Conservation (phyloP, 768 basidiomycete genomes). For the Dacryopinax spathularia region DNA sequence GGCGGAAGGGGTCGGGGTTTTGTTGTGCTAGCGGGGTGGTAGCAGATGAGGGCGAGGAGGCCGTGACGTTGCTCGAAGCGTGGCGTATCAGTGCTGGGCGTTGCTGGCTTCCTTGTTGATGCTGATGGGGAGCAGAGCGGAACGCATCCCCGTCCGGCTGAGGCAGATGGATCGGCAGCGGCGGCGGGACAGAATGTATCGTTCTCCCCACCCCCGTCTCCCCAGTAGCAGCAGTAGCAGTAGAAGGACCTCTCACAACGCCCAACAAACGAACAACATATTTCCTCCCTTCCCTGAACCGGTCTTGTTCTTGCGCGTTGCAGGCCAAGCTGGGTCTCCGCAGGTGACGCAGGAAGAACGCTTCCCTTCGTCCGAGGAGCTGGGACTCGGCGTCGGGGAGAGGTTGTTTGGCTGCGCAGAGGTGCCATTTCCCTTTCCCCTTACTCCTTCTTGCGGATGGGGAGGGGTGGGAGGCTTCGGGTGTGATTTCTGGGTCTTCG, state of each 20-base stretch:
- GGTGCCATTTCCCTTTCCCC: slow-evolving; percentile 13
- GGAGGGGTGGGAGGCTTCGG: too few relatives aligned
- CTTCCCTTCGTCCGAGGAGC: slow-evolving; percentile 26
- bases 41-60: not conserved
- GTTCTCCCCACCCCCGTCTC: not conserved
- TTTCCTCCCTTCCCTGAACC: slow-evolving; percentile 1
- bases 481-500: not conserved
- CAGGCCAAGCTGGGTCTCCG: not conserved
- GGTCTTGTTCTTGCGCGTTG: slow-evolving; percentile 4
- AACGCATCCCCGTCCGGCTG: not conserved
- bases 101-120: too few relatives aligned
- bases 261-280: not conserved
- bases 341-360: slow-evolving; percentile 24
- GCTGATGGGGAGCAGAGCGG: too few relatives aligned
- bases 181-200: not conserved
- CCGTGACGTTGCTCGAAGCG: not conserved
- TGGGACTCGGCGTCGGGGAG: slow-evolving; percentile 25
- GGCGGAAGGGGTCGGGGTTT: not conserved
- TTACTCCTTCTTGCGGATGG: not conserved
- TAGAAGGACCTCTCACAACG: slow-evolving; percentile 4
- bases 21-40: not conserved
- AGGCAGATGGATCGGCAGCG: not conserved
- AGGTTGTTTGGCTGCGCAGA: slow-evolving; percentile 29
- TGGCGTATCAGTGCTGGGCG: not conserved
- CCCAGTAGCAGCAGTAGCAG: not conserved